Evolutionary conservation across 768 basidiomycete species (phyloP), one percentile per base, ranked within the genome.

Genomic region (Solioccasus polychromus): DNA sequence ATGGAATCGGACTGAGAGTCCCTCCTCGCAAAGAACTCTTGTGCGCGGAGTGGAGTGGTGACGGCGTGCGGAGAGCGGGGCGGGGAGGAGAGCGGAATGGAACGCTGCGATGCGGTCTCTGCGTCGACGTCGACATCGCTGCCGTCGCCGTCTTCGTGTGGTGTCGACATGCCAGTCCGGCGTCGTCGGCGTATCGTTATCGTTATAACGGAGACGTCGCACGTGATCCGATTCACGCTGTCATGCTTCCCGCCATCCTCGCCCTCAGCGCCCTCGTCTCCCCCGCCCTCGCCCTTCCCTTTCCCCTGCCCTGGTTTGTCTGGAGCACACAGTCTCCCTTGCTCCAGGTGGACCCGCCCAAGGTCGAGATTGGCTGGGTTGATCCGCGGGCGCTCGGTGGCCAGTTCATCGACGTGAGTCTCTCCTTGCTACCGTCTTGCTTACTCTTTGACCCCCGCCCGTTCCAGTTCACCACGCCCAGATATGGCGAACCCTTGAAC

Each of bases 401-500:
- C 4, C 75, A 75, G 19, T 73, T 90, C 48, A 67, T 92, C 32
- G 90, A 93, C 60, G 90, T 92, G 55, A 60, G 82, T 47, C 32
- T 43, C 24, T 15, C 25, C n/a, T 36, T n/a, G n/a, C n/a, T n/a
- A n/a, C n/a, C n/a, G n/a, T n/a, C n/a, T n/a, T n/a, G n/a, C 50
- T 35, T 34, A 20, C 36, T 9, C 14, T 31, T 15, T 15, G 11
- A 39, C 22, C 26, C 12, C 35, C 35, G 15, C 26, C 20, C n/a
- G 30, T 14, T 19, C 20, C 45, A 90, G 88, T 88, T 74, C 64
- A 83, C 85, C 8, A 80, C 76, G 4, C 73, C 72, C 43, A 68
- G 70, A 47, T 73, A 73, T 26, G 91, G 91, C 34, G 91, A 93
- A 67, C 91, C 91, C 11, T 66, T 93, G 46, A 93, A 93, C 57